Conservation (phyloP, 1,284 basidiomycete species). For the Sanghuangporus weigelae region DNA sequence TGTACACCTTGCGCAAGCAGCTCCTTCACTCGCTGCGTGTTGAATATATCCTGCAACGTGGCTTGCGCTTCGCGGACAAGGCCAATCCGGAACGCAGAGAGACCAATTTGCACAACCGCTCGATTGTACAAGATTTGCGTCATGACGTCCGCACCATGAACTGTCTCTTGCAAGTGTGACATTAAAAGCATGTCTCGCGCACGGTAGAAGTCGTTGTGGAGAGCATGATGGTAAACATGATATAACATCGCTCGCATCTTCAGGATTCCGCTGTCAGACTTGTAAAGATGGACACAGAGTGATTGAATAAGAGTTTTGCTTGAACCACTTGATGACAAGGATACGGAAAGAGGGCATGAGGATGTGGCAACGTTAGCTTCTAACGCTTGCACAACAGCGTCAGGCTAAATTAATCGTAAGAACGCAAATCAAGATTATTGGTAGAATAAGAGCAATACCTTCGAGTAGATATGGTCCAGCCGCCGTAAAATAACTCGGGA, state of each 20-base stretch:
- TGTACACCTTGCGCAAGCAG: slow-evolving; percentile 96
- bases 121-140: slow-evolving; percentile 99
- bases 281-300: slow-evolving; percentile 92
- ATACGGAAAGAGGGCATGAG: slow-evolving; percentile 53
- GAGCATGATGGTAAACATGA: slow-evolving; percentile 96
- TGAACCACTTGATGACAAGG: slow-evolving; percentile 48
- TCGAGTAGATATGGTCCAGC: slow-evolving; percentile 97
- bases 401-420: slow-evolving; percentile 55
- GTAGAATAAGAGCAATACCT: slow-evolving; percentile 46
- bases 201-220: slow-evolving; percentile 95
- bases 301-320: slow-evolving; percentile 80
- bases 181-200: slow-evolving; percentile 98
- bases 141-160: slow-evolving; percentile 92
- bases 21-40: slow-evolving; percentile 95
- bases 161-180: slow-evolving; percentile 97
- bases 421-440: background rate
- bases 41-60: slow-evolving; percentile 93
- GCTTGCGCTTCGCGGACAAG: slow-evolving; percentile 93
- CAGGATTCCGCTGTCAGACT: slow-evolving; percentile 83
- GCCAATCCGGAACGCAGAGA: slow-evolving; percentile 95
- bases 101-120: slow-evolving; percentile 93
- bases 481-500: slow-evolving; percentile 91
- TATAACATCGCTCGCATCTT: slow-evolving; percentile 96
- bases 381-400: slow-evolving; percentile 88
- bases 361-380: slow-evolving; percentile 63